These are phyloP conservation scores for Stephanodiscus minutulus DNA, from an alignment of 108 stramenopile species.

Conservation along the genomic window DNA sequence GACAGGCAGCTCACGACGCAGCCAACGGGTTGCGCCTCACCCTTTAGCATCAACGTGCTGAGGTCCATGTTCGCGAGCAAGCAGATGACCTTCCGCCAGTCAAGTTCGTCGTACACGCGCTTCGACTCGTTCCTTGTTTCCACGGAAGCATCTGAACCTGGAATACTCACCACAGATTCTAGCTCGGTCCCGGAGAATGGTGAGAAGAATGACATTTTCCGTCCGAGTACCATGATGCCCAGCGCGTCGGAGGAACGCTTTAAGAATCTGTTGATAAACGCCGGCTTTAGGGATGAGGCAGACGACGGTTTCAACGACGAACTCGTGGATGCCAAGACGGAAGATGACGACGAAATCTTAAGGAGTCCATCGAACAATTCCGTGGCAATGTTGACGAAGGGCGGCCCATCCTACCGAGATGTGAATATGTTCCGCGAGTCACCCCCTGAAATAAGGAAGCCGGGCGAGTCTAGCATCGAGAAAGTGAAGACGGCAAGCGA, in stretches of 20 bases:
- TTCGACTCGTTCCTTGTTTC: conserved; percentile 41
- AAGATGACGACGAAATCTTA: conserved; percentile 15
- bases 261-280: conserved; percentile 38
- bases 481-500: neutral
- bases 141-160: conserved; percentile 3
- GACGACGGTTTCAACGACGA: conserved; percentile 3
- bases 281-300: conserved; percentile 23
- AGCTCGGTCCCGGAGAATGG: neutral
- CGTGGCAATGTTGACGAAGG: conserved; percentile 31
- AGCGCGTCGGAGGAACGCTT: conserved; percentile 26
- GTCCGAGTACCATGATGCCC: conserved; percentile 15
- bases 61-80: conserved; percentile 38
- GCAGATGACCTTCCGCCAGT: conserved; percentile 38
- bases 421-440: conserved; percentile 40
- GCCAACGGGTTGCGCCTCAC: conserved; percentile 21
- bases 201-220: conserved; percentile 36
- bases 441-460: conserved; percentile 15
- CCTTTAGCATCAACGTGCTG: conserved; percentile 30
- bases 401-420: conserved; percentile 42
- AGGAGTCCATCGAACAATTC: conserved; percentile 27
- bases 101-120: conserved; percentile 33
- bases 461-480: neutral
- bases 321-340: conserved; percentile 23
- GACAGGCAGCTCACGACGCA: conserved; percentile 5
- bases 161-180: conserved; percentile 3